phyloP scores from a whole-genome alignment of 2,329 filamentous ascomycete species.

The Xylariomycetidae sp. region DNA sequence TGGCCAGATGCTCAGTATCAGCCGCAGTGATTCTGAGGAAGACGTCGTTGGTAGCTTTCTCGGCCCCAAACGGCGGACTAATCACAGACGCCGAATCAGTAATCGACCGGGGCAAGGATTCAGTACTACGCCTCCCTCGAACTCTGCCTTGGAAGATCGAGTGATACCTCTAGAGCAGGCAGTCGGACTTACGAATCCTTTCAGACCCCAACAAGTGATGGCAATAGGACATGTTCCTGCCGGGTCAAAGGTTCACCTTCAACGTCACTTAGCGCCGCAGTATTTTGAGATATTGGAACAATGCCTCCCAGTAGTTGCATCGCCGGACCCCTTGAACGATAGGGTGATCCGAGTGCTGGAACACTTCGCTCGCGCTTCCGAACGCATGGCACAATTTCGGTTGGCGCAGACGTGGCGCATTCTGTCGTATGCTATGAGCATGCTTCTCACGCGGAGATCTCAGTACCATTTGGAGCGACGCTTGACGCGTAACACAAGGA shows the following conservation, averaged over 20 bases:
- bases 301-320: conserved; percentile 38
- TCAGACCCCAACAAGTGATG: conserved; percentile 57
- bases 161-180: conserved; percentile 51
- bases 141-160: conserved; percentile 33
- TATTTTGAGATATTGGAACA: conserved; percentile 50
- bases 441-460: conserved; percentile 49
- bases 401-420: conserved; percentile 61
- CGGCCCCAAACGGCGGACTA: conserved; percentile 35
- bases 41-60: conserved; percentile 57
- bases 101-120: conserved; percentile 36
- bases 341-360: conserved; percentile 48
- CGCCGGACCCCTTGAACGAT: conserved; percentile 34
- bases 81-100: conserved; percentile 37
- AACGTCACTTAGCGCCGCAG: conserved; percentile 48
- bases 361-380: conserved; percentile 51
- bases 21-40: conserved; percentile 60
- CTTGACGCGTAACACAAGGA: conserved; percentile 26
- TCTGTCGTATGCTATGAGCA: conserved; percentile 47
- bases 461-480: conserved; percentile 51
- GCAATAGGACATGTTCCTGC: conserved; percentile 53
- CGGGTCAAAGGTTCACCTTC: conserved; percentile 42
- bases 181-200: conserved; percentile 50
- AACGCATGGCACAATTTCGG: conserved; percentile 49
- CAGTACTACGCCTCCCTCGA: conserved; percentile 51
- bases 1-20: conserved; percentile 46